Evolutionary conservation across 805 yeast genomes (phyloP).

Genomic region (Starmera dryadoides): DNA sequence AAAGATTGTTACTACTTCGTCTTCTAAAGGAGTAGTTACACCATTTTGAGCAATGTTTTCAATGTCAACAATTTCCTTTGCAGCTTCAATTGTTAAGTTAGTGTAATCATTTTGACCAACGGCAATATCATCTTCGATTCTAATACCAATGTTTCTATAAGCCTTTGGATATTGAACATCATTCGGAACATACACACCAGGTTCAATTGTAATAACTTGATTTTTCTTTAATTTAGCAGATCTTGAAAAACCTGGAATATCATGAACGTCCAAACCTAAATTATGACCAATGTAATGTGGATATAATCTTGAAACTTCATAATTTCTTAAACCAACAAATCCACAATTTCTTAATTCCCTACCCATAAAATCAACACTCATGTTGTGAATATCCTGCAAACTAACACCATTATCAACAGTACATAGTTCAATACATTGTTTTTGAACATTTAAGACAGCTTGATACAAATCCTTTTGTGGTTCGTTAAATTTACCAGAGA

Average conservation of each 20-base stretch:
- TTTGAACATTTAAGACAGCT: slow-evolving; percentile 80
- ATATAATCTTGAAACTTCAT: slow-evolving; percentile 53
- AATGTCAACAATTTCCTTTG: slow-evolving; percentile 78
- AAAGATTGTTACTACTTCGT: slow-evolving; percentile 30
- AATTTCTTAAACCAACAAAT: slow-evolving; percentile 40
- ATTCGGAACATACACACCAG: slow-evolving; percentile 87
- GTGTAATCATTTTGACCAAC: slow-evolving; percentile 56
- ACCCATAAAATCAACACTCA: slow-evolving; percentile 52
- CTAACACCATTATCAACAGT: slow-evolving; percentile 44
- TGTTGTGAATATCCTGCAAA: slow-evolving; percentile 68
- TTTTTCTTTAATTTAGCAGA: slow-evolving; percentile 47
- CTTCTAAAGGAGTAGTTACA: slow-evolving; percentile 39
- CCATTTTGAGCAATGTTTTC: slow-evolving; percentile 62
- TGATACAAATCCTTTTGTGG: slow-evolving; percentile 85
- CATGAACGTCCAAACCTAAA: slow-evolving; percentile 88
- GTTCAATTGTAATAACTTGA: slow-evolving; percentile 91
- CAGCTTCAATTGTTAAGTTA: slow-evolving; percentile 72
- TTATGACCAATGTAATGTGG: slow-evolving; percentile 97
- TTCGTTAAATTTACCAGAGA: slow-evolving; percentile 59
- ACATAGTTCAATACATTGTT: slow-evolving; percentile 67
- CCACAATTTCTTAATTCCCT: slow-evolving; percentile 71
- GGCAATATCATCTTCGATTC: slow-evolving; percentile 92
- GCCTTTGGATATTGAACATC: slow-evolving; percentile 63
- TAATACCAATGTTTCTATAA: slow-evolving; percentile 83
- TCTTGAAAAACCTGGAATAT: slow-evolving; percentile 60